Percentiles rank a stretch among this genome's conserved stretches.
Evolutionary conservation across 2,329 filamentous ascomycete genomes (phyloP).

Genomic region (Sporothrix pseudoabietina): DNA sequence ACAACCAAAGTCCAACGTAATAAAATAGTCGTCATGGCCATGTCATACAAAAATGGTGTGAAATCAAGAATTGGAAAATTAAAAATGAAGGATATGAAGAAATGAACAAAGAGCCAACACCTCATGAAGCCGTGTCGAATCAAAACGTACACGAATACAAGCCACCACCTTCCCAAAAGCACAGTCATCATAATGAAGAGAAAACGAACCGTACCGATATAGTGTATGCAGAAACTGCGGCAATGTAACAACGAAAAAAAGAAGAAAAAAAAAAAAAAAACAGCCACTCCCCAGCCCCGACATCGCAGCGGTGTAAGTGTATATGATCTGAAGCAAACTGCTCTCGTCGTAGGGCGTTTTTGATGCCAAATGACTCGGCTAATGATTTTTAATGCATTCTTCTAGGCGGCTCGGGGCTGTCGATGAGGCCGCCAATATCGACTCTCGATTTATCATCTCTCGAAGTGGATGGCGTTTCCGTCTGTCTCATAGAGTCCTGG

Average conservation of each 20-base stretch:
- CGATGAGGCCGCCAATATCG: constrained; percentile 64
- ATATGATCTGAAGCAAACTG: neutral
- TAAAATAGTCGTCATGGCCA: neutral
- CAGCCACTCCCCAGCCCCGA: neutral
- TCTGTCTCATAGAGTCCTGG: constrained; percentile 38
- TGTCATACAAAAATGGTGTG: constrained; percentile 10
- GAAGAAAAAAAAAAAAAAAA: neutral
- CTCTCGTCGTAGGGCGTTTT: neutral
- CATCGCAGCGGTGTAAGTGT: too few species aligned
- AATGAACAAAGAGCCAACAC: neutral
- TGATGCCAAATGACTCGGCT: neutral
- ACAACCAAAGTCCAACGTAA: neutral
- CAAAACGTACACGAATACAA: neutral
- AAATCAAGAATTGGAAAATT: neutral
- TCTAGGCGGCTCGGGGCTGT: constrained; percentile 51
- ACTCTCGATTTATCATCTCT: constrained; percentile 58
- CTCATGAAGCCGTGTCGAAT: neutral
- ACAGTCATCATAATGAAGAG: neutral
- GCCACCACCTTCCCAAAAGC: neutral
- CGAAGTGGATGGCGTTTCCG: constrained; percentile 31
- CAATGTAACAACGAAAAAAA: neutral
- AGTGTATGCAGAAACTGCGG: neutral
- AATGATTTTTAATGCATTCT: neutral
- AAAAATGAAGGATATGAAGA: constrained; percentile 7
- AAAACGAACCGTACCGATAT: neutral